phyloP scores from a whole-genome alignment of 352 stramenopile species.

The Blastocystis hominis region DNA sequence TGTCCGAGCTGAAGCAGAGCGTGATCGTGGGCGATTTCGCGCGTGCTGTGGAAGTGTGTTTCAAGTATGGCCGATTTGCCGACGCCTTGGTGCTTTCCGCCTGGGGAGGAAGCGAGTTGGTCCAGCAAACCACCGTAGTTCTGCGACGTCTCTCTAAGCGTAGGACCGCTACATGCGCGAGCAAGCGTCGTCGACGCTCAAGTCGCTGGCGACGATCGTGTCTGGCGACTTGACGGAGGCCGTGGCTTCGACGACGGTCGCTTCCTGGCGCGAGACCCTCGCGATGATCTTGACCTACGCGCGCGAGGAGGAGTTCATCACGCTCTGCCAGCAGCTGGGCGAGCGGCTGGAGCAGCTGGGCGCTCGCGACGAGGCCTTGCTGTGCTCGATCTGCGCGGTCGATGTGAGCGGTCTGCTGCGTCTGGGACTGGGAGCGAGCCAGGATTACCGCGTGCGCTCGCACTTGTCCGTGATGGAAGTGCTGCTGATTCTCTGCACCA shows the following conservation, averaged over 20 bases:
- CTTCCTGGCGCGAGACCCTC: conserved; percentile 88
- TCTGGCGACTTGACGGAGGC: conserved; percentile 87
- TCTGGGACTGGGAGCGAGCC: conserved; percentile 11
- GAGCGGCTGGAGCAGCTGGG: conserved; percentile 74
- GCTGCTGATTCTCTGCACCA: conserved; percentile 8
- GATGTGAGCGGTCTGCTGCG: conserved; percentile 57
- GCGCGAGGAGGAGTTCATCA: conserved; percentile 87
- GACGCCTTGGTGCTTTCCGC: conserved; percentile 85
- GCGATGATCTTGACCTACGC: conserved; percentile 92
- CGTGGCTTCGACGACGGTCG: conserved; percentile 76
- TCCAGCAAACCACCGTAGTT: conserved; percentile 84
- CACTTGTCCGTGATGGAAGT: background rate
- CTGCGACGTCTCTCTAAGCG: conserved; percentile 75
- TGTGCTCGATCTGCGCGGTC: conserved; percentile 59
- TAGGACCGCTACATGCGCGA: conserved; percentile 78
- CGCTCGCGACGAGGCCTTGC: conserved; percentile 45
- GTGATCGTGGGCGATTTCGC: conserved; percentile 94
- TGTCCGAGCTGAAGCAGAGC: conserved; percentile 82
- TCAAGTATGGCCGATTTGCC: conserved; percentile 84
- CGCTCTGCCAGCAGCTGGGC: conserved; percentile 83
- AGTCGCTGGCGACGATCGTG: conserved; percentile 70
- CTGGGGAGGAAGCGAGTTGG: conserved; percentile 83
- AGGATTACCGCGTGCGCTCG: background rate
- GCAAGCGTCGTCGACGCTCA: background rate
- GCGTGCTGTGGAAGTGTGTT: conserved; percentile 87